Evolutionary conservation across 345 rosid genomes (phyloP).

Genomic region (Theobroma cacao): DNA sequence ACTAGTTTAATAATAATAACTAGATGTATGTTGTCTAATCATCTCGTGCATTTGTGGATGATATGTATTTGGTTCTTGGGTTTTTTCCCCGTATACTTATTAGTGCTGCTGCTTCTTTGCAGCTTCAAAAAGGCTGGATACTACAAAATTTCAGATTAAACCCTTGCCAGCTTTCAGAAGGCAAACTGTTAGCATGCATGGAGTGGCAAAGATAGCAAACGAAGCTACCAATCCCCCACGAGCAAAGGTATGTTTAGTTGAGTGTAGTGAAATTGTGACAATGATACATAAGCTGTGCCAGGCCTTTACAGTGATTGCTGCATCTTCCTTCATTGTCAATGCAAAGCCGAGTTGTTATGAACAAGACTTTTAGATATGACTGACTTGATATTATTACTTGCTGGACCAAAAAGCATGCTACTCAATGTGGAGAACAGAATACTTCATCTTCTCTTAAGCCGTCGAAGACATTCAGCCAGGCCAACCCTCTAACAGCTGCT

Average conservation of each 20-base stretch:
- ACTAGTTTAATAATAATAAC: background rate
- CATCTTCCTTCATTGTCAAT: background rate
- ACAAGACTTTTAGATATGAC: background rate
- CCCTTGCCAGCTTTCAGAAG: constrained; percentile 11
- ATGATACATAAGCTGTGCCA: background rate
- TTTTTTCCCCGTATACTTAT: background rate
- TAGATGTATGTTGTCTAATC: too few species aligned
- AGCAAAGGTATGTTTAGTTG: constrained; percentile 15
- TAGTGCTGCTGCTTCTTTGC: constrained; percentile 10
- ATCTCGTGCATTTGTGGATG: too few species aligned
- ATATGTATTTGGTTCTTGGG: background rate
- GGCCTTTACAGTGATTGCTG: background rate
- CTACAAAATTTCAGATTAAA: constrained; percentile 24
- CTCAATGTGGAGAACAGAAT: constrained; percentile 11
- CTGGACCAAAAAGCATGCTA: constrained; percentile 21
- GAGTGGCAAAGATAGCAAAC: constrained; percentile 6
- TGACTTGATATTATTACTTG: constrained; percentile 14
- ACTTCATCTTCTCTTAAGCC: constrained; percentile 22
- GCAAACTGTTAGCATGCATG: constrained; percentile 6
- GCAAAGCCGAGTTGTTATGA: background rate
- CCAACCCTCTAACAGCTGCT: constrained; percentile 14
- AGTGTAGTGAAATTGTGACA: background rate
- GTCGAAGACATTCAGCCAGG: constrained; percentile 17
- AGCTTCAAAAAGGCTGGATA: constrained; percentile 21
- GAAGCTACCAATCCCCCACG: constrained; percentile 1